Evolutionary conservation across 1,284 basidiomycete genomes (phyloP), one percentile per base, ranked within the genome.

Genomic region (Austroboletus niveus): DNA sequence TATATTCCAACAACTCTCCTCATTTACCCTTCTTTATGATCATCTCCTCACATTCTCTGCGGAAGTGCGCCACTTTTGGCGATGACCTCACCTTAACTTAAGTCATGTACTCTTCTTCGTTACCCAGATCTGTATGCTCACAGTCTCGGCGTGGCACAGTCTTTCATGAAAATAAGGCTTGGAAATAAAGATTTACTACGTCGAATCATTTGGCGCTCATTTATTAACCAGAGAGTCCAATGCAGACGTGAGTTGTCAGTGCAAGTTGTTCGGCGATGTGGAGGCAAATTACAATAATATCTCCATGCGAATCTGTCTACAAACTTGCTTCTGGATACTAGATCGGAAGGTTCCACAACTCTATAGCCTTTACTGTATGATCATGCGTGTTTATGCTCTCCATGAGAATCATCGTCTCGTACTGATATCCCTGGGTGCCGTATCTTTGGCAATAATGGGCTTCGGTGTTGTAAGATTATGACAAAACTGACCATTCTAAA

Each of bases 21-120:
- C 14, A 75, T 72, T 49, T 1, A 62, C 75, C 36, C 64, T 77
- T 9, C 68, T 70, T 42, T 76, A 76, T 43, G 75, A 78, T 54
- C 74, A 73, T 49, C 10, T 62, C 8, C 58, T 76, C 32, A 78
- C 74, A 1, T 46, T 76, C 14, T 47, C 62, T 2, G 49, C 52
- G 11, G 76, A 78, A 54, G 50, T 72, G 30, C 62, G 64, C 15
- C 60, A 65, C 17, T 75, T 73, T 58, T 77, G 75, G 75, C 54
- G 47, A 10, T 48, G 59, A 2, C 50, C 57, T n/a, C 45, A 49
- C 6, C 46, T 64, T 32, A 64, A 61, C 20, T 70, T 66, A 61
- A 59, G 55, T 5, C 62, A 63, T 12, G 29, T 58, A 5, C 57
- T 75, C 5, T 76, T 75, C 61, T 68, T 72, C 42, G 76, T n/a